phyloP scores from a whole-genome alignment of 2,329 filamentous ascomycete species.

The Colletotrichum lini region DNA sequence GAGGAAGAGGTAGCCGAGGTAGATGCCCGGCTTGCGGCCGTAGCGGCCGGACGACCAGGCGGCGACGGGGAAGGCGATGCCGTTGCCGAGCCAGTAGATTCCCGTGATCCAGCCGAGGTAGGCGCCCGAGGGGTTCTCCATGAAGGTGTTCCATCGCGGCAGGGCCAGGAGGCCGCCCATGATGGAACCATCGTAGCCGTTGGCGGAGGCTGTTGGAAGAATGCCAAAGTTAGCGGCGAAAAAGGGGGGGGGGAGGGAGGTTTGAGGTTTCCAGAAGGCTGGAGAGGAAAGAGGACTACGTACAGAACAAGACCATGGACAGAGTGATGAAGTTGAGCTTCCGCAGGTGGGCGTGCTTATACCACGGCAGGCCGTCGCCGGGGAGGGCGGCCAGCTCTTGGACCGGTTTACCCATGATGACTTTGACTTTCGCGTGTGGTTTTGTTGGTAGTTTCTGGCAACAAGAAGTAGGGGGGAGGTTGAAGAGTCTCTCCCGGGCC shows the following conservation, averaged over 20 bases:
- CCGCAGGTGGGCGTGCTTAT: constrained; percentile 57
- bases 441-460: background rate
- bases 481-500: background rate
- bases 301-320: constrained; percentile 48
- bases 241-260: no score
- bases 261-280: background rate
- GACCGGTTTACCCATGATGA: constrained; percentile 32
- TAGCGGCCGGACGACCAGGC: constrained; percentile 51
- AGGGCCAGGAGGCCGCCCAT: constrained; percentile 63
- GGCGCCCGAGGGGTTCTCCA: constrained; percentile 54
- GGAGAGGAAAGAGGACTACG: background rate
- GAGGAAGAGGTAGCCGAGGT: constrained; percentile 29
- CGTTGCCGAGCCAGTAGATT: constrained; percentile 57
- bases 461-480: background rate
- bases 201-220: constrained; percentile 49
- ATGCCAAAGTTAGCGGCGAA: background rate
- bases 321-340: constrained; percentile 59
- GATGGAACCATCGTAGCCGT: constrained; percentile 56
- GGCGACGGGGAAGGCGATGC: constrained; percentile 49
- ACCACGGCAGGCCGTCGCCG: constrained; percentile 58
- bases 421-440: background rate
- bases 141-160: constrained; percentile 57
- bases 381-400: constrained; percentile 52
- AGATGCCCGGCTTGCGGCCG: constrained; percentile 39
- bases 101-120: constrained; percentile 56